phyloP scores from a whole-genome alignment of 2,329 filamentous ascomycete species.

The Fusarium sp. region DNA sequence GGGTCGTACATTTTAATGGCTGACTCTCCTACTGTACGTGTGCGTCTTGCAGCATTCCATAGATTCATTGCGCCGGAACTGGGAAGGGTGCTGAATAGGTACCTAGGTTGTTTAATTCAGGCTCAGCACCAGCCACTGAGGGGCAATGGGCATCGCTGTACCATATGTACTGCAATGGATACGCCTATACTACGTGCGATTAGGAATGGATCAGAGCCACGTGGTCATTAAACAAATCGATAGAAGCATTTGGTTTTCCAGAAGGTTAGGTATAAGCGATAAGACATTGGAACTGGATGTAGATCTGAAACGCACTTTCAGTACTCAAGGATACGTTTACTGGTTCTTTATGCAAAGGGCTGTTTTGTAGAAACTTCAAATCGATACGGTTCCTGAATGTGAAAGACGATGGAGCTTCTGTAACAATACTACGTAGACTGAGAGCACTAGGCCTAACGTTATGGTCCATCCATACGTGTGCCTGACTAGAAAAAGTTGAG shows the following conservation, averaged over 20 bases:
- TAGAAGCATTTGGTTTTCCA: conserved; percentile 3
- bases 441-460: background rate
- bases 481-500: background rate
- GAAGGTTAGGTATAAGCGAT: background rate
- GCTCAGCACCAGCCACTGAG: background rate
- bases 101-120: background rate
- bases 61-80: background rate
- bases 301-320: background rate
- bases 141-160: background rate
- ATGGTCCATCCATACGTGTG: background rate
- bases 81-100: background rate
- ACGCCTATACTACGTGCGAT: background rate
- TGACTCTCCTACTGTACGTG: background rate
- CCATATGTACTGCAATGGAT: background rate
- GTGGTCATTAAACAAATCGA: background rate
- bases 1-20: background rate
- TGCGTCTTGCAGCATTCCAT: background rate
- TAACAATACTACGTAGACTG: background rate
- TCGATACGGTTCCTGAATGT: background rate
- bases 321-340: background rate
- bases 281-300: background rate
- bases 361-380: too few relatives aligned
- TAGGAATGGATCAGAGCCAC: background rate
- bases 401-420: background rate
- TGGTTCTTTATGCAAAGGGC: background rate